Evolutionary conservation across 1,284 basidiomycete species (phyloP), one percentile per base, ranked within the genome.

Genomic region (Phlebopus sp.): DNA sequence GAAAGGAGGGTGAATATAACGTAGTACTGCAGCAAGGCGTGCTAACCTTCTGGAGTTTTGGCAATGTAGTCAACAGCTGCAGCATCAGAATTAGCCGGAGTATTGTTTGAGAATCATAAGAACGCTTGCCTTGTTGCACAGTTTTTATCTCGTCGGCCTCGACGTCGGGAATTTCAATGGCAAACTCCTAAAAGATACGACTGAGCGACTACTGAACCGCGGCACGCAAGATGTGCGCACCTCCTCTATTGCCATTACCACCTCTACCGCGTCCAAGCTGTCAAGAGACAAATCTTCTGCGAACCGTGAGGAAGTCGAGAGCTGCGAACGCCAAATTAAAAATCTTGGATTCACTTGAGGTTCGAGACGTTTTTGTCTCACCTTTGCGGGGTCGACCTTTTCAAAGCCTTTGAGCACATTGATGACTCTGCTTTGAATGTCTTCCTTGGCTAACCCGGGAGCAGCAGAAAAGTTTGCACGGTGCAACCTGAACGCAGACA

Each of bases 201-300:
- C 40, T 42, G 46, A 46, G 49, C 32, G 14, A 17, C 15, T 19
- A 25, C 18, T 40, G 43, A 15, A 23, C 2, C 14, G 23, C 6
- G 9, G 9, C 25, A 15, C 21, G 19, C 37, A 27, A 13, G 46
- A 41, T 10, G 40, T 10, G 35, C 74, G 37, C 68, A 92, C 96
- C 85, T 99, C 96, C 74, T 99, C 97, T 59, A 99, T 90, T 40
- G 96, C 94, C 95, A 99, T 98, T 62, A 99, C 92, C 37, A 98
- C 95, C 71, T 99, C 97, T 37, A 99, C 96, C 39, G 94, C 84
- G 70, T 99, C 97, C 64, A 99, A 76, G 62, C 94, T 97, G 75
- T 99, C 97, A 42, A 99, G 81, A 34, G 93, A 90, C 50, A 99
- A 84, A 76, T 99, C 94, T 42, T 80, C 75, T 50, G 86, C 76